A percentile compares a stretch with the other conserved stretches of the same genome.
Evolutionary conservation across 768 basidiomycete species (phyloP).

Genomic region (Lactarius akahatsu): DNA sequence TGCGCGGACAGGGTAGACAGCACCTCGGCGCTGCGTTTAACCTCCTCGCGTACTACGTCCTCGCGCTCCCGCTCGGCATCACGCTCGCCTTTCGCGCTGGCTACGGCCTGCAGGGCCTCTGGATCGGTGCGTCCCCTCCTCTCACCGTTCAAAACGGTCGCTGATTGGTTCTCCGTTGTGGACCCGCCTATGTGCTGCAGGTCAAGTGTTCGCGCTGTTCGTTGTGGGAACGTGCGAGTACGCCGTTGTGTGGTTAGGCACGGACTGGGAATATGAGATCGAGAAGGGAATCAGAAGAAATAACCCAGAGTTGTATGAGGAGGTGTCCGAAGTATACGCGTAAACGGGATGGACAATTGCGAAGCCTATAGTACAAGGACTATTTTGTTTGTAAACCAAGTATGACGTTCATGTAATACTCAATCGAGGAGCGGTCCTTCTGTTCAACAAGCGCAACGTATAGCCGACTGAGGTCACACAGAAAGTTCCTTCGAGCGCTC

Average conservation of each 20-base stretch:
- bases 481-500: constrained; percentile 1
- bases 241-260: constrained; percentile 53
- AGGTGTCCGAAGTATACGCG: constrained; percentile 11
- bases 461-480: not conserved
- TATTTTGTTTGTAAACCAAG: not conserved
- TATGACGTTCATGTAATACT: not conserved
- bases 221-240: constrained; percentile 72
- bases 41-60: constrained; percentile 58
- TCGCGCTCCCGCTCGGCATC: constrained; percentile 53
- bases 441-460: too few species aligned
- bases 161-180: constrained; percentile 23
- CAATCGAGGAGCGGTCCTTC: too few species aligned
- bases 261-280: constrained; percentile 50
- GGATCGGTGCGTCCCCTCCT: constrained; percentile 42
- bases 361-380: not conserved
- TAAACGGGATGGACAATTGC: not conserved
- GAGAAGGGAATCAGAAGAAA: constrained; percentile 42
- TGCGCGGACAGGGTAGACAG: constrained; percentile 57
- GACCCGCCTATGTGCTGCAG: constrained; percentile 42
- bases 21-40: constrained; percentile 76
- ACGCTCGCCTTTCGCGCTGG: constrained; percentile 47
- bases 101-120: constrained; percentile 51
- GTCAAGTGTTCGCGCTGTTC: constrained; percentile 72
- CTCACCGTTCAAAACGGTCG: not conserved
- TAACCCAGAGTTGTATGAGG: constrained; percentile 16